Conservation (phyloP, 139 green algal genomes). For the Marvania coccoides region DNA sequence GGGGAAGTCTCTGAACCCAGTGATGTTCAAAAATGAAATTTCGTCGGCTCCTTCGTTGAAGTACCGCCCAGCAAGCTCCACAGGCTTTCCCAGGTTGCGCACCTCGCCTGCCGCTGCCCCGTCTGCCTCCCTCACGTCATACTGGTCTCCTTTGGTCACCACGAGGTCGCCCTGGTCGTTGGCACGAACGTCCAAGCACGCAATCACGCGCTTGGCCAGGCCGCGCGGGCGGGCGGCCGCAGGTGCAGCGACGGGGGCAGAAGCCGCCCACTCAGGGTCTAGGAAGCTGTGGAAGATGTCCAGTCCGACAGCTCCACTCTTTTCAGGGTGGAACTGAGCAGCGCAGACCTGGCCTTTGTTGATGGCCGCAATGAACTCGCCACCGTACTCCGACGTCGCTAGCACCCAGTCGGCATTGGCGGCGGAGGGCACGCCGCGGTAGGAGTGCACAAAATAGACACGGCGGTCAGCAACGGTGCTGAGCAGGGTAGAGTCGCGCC, state of each 20-base stretch:
- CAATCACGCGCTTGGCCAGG: conserved; percentile 93
- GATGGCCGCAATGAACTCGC: conserved; percentile 78
- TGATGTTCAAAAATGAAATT: conserved; percentile 99
- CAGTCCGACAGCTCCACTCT: conserved; percentile 76
- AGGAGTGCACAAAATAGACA: conserved; percentile 99
- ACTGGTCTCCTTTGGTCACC: conserved; percentile 81
- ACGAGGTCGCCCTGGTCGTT: conserved; percentile 96
- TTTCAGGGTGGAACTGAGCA: conserved; percentile 97
- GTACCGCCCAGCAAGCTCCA: conserved; percentile 74
- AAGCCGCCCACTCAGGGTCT: conserved; percentile 28
- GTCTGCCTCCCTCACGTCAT: conserved; percentile 90
- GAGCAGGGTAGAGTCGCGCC: conserved; percentile 39
- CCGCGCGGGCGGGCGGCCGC: conserved; percentile 20
- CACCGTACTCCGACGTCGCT: conserved; percentile 77
- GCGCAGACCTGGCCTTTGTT: conserved; percentile 73
- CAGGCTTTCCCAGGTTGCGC: conserved; percentile 77
- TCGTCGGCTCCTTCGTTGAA: conserved; percentile 95
- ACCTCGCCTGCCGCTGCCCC: conserved; percentile 49
- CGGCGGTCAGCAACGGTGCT: conserved; percentile 52
- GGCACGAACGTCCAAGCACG: conserved; percentile 91
- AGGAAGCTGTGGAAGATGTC: conserved; percentile 74
- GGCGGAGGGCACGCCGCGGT: conserved; percentile 48
- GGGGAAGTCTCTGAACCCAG: conserved; percentile 86
- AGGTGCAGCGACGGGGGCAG: not conserved
- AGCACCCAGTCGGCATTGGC: conserved; percentile 90